Base-by-base conservation (phyloP, 805 yeast genomes). In the Ogataea paradorogensis region DNA sequence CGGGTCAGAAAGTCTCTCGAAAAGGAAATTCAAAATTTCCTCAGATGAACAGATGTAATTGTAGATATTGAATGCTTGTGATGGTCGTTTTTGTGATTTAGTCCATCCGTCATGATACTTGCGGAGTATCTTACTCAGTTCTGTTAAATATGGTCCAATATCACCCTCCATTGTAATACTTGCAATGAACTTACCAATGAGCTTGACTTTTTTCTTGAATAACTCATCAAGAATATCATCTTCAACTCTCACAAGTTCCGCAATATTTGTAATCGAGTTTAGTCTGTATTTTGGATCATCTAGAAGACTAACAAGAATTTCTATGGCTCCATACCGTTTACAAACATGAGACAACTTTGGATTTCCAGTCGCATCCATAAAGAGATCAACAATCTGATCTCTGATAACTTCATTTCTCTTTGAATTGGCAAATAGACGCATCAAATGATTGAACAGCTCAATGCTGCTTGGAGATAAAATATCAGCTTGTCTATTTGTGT, bases 41-140 rank as follows among this genome's bases (percentile, higher is more conserved):
- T 47, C 51, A 10, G 47, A 43, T 7, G 51, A 47, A 28, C 51
- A 40, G 40, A 47, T 38, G 33, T 43, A 47, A 34, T 33, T 41
- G 46, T 41, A 47, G 7, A 47, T 32, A 26, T 35, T 43, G 38
- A 39, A 33, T 9, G 43, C 40, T 20, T 41, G 40, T 4, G 27
- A 11, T 9, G 41, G 46, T 20, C 40, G 41, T 30, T 41, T 29
- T 13, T 35, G 40, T 5, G 35, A 14, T 14, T 30, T 27, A 5
- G 15, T 20, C 27, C 36, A 36, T 13, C 27, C 35, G 5, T 27
- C 7, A 6, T 36, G 47, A 27, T 38, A 36, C 15, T 43, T 38
- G 24, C 18, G 14, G 5, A 40, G 26, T 20, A 47, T 33, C 29
- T 43, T 40, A 26, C 33, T 29, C 18, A 43, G 29, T 21, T 43